Evolutionary conservation across 2,329 filamentous ascomycete species (phyloP).

Genomic region (Aspergillus pseudonomiae): DNA sequence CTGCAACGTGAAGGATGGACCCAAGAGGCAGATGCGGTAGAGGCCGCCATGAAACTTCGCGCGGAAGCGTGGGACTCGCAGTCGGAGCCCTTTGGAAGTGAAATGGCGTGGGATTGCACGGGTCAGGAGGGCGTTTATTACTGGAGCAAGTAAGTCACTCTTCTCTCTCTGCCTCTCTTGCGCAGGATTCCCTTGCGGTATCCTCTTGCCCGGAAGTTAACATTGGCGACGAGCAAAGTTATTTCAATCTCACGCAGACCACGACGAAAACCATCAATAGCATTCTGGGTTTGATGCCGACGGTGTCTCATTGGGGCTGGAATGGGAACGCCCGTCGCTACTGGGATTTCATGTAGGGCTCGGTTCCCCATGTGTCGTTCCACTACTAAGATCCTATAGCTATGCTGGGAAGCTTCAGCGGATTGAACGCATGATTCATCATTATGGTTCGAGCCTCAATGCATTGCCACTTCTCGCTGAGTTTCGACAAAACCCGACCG

Average conservation of each 20-base stretch:
- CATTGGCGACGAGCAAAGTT: constrained; percentile 23
- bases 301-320: constrained; percentile 64
- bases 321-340: constrained; percentile 64
- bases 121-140: constrained; percentile 65
- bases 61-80: constrained; percentile 55
- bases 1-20: constrained; percentile 52
- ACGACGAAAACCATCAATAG: constrained; percentile 57
- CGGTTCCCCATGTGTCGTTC: background rate
- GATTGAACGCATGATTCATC: constrained; percentile 58
- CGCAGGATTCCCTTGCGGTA: background rate
- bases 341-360: constrained; percentile 57
- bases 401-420: constrained; percentile 48
- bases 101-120: constrained; percentile 66
- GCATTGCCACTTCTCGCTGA: constrained; percentile 57
- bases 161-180: background rate
- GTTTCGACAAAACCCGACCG: constrained; percentile 43
- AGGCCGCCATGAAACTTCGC: constrained; percentile 52
- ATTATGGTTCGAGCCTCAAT: constrained; percentile 64
- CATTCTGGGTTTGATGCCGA: constrained; percentile 60
- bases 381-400: constrained; percentile 7
- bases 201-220: background rate
- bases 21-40: constrained; percentile 44
- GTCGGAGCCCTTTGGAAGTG: constrained; percentile 60
- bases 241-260: constrained; percentile 54
- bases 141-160: constrained; percentile 51